Percentiles rank a stretch among this genome's conserved stretches.
Evolutionary conservation across 306 rosid species (phyloP).

Genomic region (Quercus glauca): DNA sequence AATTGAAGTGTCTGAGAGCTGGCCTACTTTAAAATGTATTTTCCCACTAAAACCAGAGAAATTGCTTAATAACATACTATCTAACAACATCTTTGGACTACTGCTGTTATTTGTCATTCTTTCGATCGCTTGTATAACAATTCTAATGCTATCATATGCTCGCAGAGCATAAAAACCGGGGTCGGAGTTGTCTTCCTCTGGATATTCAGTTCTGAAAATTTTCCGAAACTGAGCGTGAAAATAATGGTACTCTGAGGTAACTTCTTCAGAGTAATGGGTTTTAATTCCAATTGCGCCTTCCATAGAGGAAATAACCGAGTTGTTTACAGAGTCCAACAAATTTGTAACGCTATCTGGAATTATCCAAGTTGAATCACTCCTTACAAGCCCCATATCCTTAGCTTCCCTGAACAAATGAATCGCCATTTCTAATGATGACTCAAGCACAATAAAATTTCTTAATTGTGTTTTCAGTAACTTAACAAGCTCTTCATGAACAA

Average conservation of each 20-base stretch:
- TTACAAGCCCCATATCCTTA: slow-evolving; percentile 45
- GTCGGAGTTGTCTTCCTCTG: slow-evolving; percentile 42
- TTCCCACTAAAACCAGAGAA: slow-evolving; percentile 61
- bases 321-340: slow-evolving; percentile 41
- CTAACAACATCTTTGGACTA: slow-evolving; percentile 9
- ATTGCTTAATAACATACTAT: slow-evolving; percentile 32
- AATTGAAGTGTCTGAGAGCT: slow-evolving; percentile 28
- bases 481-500: slow-evolving; percentile 40
- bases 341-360: slow-evolving; percentile 51
- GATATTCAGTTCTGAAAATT: slow-evolving; percentile 29
- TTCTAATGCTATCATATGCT: slow-evolving; percentile 58
- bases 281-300: slow-evolving; percentile 71
- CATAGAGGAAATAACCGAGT: slow-evolving; percentile 48
- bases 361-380: slow-evolving; percentile 58
- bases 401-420: slow-evolving; percentile 56
- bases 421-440: slow-evolving; percentile 49
- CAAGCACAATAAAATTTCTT: slow-evolving; percentile 55
- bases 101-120: slow-evolving; percentile 20
- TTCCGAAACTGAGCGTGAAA: slow-evolving; percentile 35
- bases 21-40: slow-evolving; percentile 41
- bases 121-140: slow-evolving; percentile 43
- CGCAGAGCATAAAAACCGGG: slow-evolving; percentile 58
- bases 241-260: slow-evolving; percentile 27
- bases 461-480: slow-evolving; percentile 35
- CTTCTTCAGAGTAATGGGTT: slow-evolving; percentile 36